These are phyloP conservation scores for Eucalyptus tenuipes DNA, from an alignment of 345 rosid species.

Conservation along the genomic window DNA sequence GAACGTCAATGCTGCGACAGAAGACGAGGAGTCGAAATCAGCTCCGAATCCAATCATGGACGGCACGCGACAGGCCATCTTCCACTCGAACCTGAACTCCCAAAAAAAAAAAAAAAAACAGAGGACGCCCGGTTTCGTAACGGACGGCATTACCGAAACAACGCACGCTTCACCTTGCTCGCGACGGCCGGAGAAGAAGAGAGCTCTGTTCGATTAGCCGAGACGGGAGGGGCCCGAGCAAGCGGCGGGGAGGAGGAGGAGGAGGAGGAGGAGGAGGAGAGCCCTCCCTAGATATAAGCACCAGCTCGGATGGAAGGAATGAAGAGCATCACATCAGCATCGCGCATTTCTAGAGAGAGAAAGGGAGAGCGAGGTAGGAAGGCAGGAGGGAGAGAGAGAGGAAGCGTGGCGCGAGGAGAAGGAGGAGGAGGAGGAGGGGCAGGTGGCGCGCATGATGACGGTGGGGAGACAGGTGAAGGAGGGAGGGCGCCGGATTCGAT, in stretches of 20 bases:
- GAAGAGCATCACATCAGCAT: neutral
- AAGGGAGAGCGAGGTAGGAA: neutral
- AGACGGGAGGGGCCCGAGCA: too few species aligned
- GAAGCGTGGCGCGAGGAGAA: neutral
- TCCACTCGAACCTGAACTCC: neutral
- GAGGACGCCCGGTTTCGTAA: neutral
- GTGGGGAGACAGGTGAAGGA: neutral
- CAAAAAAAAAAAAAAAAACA: neutral
- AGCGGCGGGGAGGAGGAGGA: too few species aligned
- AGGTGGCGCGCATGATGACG: neutral
- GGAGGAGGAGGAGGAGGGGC: neutral
- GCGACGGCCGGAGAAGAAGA: neutral
- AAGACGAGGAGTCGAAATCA: neutral
- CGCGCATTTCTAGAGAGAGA: neutral
- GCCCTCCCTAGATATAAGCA: neutral
- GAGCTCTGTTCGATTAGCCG: too few species aligned
- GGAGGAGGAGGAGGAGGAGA: too few species aligned
- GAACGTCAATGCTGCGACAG: neutral
- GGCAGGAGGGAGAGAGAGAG: neutral
- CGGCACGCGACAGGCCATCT: neutral
- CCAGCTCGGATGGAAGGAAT: neutral
- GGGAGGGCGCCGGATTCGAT: neutral
- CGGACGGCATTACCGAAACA: neutral
- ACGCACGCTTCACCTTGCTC: neutral
- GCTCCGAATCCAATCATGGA: neutral